Base-by-base conservation (phyloP, 495 filamentous ascomycete species). In the Xylaria cubensis region DNA sequence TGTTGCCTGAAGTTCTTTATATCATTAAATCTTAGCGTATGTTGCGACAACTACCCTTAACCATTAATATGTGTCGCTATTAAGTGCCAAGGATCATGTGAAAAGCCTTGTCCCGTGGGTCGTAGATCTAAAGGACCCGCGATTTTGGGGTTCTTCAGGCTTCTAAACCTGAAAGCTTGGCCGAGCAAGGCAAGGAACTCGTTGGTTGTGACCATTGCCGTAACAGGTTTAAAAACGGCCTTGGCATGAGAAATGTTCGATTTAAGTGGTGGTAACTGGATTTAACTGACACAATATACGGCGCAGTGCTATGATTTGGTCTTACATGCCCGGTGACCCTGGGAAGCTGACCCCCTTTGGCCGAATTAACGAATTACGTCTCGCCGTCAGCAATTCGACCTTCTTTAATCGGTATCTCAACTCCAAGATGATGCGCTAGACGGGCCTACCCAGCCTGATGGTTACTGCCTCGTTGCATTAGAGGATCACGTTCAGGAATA, bases 391-490 rank as follows among this genome's bases (percentile, higher is more conserved):
- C 50, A 56, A 55, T 21, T 39, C 10, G 65, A 69, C 67, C 67
- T 69, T 69, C 67, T 69, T 19, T 3, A 69, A 69, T 48, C 53
- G 55, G 67, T 15, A 61, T 62, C 39, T 21, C 15, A 69, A 48
- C 17, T 17, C 55, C 55, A 26, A 69, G n/a, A 56, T 42, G 19
- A 55, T 55, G 19, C 41, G 19, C 12, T 69, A 32, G 59, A 69
- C 12, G 66, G 36, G 51, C 41, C 34, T 69, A 58, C 41, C 66
- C 19, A 53, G 64, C 46, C 64, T 67, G 32, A 19, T 67, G 46
- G 19, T 59, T 19, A 29, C 17, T 48, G 4, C 39, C 36, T 32
- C 39, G 51, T 59, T 34, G 50, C 53, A 44, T 69, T 44, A 19
- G 2, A 32, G n/a, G 36, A 69, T 69, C 66, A 69, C 65, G 65